phyloP scores from a whole-genome alignment of 768 basidiomycete genomes.

The Paxillus involutus region DNA sequence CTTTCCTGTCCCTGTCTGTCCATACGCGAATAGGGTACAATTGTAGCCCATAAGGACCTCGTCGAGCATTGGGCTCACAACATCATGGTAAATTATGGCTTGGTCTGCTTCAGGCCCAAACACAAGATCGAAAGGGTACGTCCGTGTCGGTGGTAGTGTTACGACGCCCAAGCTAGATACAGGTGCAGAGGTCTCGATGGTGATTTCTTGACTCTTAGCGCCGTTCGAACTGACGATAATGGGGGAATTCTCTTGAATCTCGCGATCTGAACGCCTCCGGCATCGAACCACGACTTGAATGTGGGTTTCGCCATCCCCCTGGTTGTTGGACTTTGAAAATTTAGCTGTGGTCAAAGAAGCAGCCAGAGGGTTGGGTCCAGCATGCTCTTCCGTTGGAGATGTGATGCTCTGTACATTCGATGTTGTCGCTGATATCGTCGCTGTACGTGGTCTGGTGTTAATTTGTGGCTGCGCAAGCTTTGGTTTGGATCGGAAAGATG shows the following conservation, averaged over 20 bases:
- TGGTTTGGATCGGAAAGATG: conserved; percentile 44
- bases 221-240: conserved; percentile 82
- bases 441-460: conserved; percentile 47
- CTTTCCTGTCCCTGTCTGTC: conserved; percentile 98
- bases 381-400: conserved; percentile 19
- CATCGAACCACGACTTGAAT: conserved; percentile 94
- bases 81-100: conserved; percentile 89
- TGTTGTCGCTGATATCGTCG: conserved; percentile 41
- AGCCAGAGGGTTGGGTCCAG: conserved; percentile 18
- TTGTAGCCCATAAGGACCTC: conserved; percentile 97
- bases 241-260: conserved; percentile 83
- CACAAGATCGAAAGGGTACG: conserved; percentile 93
- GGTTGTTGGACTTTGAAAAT: conserved; percentile 24
- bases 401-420: conserved; percentile 30
- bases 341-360: conserved; percentile 25
- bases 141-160: conserved; percentile 72
- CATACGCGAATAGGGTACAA: conserved; percentile 96
- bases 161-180: conserved; percentile 71
- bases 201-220: conserved; percentile 71
- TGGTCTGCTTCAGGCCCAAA: conserved; percentile 98
- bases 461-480: conserved; percentile 34
- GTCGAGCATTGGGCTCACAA: conserved; percentile 88
- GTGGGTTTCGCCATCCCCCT: conserved; percentile 66
- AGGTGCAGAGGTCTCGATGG: conserved; percentile 75
- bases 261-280: conserved; percentile 80